phyloP scores from a whole-genome alignment of 2,329 filamentous ascomycete species.

The Aurifilum marmelostoma region DNA sequence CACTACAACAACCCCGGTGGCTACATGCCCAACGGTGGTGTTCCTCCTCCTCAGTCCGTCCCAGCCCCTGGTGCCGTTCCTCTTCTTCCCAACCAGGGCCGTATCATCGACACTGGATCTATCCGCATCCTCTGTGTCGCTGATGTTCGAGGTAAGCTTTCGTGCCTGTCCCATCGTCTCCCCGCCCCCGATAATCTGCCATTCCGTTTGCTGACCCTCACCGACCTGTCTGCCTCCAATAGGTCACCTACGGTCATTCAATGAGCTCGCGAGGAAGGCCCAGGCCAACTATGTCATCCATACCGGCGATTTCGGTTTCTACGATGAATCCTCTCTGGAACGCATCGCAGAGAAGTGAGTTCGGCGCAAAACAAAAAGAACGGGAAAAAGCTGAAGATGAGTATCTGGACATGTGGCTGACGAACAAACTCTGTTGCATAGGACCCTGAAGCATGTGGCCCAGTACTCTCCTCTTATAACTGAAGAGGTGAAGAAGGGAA shows the following conservation, averaged over 20 bases:
- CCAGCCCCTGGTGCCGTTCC: constrained; percentile 63
- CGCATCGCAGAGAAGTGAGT: constrained; percentile 96
- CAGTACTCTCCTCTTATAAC: constrained; percentile 95
- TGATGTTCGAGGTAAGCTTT: constrained; percentile 67
- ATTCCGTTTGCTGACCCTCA: constrained; percentile 15
- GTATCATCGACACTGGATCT: constrained; percentile 66
- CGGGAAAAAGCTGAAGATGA: not conserved
- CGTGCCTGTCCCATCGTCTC: constrained; percentile 3
- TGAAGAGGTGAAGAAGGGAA: constrained; percentile 72
- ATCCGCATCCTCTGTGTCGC: constrained; percentile 72
- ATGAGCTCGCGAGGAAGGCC: constrained; percentile 93
- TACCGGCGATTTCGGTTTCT: constrained; percentile 98
- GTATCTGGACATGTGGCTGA: constrained; percentile 26
- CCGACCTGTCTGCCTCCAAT: constrained; percentile 26
- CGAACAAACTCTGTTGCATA: constrained; percentile 43
- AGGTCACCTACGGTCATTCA: constrained; percentile 95
- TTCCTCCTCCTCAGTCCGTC: constrained; percentile 47
- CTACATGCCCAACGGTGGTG: constrained; percentile 66
- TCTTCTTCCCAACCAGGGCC: constrained; percentile 69
- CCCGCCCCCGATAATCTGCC: not conserved
- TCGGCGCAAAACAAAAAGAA: constrained; percentile 26
- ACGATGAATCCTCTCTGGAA: constrained; percentile 93
- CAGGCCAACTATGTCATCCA: constrained; percentile 97
- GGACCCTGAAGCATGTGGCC: constrained; percentile 95
- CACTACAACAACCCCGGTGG: constrained; percentile 54